Conservation (phyloP, 75 land plant species). For the Cryptomeria japonica region DNA sequence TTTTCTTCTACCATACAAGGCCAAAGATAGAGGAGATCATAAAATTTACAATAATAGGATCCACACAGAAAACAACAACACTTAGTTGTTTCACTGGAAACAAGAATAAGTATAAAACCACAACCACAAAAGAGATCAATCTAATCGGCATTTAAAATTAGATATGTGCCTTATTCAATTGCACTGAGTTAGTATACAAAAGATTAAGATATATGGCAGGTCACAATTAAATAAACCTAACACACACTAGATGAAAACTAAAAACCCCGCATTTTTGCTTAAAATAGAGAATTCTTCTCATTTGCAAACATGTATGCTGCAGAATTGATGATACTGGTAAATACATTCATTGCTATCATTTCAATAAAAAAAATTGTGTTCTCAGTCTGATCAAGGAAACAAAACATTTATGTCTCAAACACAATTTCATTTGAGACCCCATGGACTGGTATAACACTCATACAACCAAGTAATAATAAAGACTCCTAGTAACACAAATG, state of each 20-base stretch:
- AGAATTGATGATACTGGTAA: background rate
- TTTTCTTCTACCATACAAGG: background rate
- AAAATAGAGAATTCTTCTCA: background rate
- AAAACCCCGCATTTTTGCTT: background rate
- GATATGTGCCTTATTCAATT: background rate
- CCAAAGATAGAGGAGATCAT: background rate
- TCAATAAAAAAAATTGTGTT: background rate
- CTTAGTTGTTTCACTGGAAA: too few relatives aligned
- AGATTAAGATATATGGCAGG: background rate
- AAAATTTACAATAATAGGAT: background rate
- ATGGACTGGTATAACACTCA: background rate
- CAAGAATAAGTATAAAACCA: too few relatives aligned
- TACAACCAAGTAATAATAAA: background rate
- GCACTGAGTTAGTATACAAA: background rate
- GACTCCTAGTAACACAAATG: background rate
- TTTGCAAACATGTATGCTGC: background rate
- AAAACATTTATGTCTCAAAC: background rate
- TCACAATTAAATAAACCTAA: background rate
- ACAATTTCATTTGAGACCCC: background rate
- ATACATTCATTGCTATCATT: background rate
- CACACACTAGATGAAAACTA: background rate
- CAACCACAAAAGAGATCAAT: background rate
- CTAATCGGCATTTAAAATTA: background rate
- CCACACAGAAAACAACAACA: background rate
- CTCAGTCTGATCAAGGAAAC: background rate